phyloP scores from a whole-genome alignment of 2,329 filamentous ascomycete species.

The Xylariomycetidae sp. region DNA sequence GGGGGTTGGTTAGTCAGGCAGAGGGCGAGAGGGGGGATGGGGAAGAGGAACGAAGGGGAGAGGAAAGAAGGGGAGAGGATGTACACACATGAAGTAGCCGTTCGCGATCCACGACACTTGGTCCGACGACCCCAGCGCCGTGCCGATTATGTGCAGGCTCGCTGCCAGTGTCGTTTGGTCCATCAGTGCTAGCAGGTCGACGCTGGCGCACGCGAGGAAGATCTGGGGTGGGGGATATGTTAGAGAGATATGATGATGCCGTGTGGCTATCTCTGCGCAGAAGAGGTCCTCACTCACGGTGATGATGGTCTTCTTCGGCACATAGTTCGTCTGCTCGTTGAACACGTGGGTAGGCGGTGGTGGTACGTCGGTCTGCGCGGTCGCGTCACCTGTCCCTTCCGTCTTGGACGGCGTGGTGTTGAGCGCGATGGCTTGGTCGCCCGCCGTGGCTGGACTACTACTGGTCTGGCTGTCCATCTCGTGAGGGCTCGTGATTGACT shows the following conservation, averaged over 20 bases:
- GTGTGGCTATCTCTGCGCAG: too few relatives aligned
- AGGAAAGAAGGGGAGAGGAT: background rate
- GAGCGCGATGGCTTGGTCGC: too few relatives aligned
- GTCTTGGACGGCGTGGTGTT: too few relatives aligned
- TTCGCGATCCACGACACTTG: slow-evolving; percentile 50
- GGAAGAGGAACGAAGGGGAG: background rate
- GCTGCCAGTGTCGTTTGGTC: slow-evolving; percentile 52
- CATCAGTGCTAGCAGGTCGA: slow-evolving; percentile 50
- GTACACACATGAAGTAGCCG: slow-evolving; percentile 47
- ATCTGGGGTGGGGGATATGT: too few relatives aligned
- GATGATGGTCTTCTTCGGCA: slow-evolving; percentile 43
- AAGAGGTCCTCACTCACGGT: too few relatives aligned
- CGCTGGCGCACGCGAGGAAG: slow-evolving; percentile 49
- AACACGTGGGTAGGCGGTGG: too few relatives aligned
- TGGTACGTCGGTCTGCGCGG: too few relatives aligned
- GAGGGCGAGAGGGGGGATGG: background rate
- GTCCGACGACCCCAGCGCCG: slow-evolving; percentile 40
- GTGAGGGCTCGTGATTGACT: too few relatives aligned
- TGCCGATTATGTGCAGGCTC: slow-evolving; percentile 49
- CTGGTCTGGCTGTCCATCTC: too few relatives aligned
- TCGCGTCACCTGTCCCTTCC: too few relatives aligned
- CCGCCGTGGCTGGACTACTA: too few relatives aligned
- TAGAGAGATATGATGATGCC: too few relatives aligned
- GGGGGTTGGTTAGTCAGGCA: background rate
- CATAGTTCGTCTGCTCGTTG: slow-evolving; percentile 52